Conservation (phyloP, 192 early-diverging fungal species). For the Entophlyctis helioformis region DNA sequence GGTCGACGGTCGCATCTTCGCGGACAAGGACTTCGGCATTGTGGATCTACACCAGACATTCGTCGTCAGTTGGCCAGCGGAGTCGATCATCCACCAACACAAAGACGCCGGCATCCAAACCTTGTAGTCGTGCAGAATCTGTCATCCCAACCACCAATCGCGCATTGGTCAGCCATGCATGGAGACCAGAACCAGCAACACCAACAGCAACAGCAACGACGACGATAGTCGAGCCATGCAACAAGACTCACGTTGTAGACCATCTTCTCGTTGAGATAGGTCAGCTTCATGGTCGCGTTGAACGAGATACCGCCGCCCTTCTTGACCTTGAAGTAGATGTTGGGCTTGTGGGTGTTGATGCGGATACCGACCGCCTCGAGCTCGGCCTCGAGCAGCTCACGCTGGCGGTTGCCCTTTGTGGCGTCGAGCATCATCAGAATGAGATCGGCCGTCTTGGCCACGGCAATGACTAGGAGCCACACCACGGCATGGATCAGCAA, state of each 20-base stretch:
- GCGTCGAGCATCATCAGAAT: slow-evolving; percentile 98
- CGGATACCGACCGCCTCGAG: slow-evolving; percentile 94
- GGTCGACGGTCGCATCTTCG: slow-evolving; percentile 91
- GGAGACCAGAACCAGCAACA: background rate
- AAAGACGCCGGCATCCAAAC: slow-evolving; percentile 1
- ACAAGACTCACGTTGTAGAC: slow-evolving; percentile 43
- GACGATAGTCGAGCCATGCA: background rate
- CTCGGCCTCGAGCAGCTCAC: slow-evolving; percentile 77
- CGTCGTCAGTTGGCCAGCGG: too few relatives aligned
- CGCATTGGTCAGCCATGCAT: background rate
- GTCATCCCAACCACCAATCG: background rate
- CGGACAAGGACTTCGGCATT: slow-evolving; percentile 96
- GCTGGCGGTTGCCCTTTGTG: slow-evolving; percentile 77
- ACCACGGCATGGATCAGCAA: too few relatives aligned
- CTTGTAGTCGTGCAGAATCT: slow-evolving; percentile 93
- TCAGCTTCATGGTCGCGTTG: slow-evolving; percentile 81
- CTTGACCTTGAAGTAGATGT: slow-evolving; percentile 97
- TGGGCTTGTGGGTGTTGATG: slow-evolving; percentile 73
- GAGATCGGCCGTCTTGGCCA: slow-evolving; percentile 90
- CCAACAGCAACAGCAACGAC: background rate
- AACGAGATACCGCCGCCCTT: slow-evolving; percentile 95
- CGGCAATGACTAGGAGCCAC: slow-evolving; percentile 86
- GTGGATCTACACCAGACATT: slow-evolving; percentile 56
- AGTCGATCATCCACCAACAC: too few relatives aligned
- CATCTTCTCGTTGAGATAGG: slow-evolving; percentile 76